Percentiles rank a stretch among this genome's conserved stretches.
phyloP scores from a whole-genome alignment of 2,329 filamentous ascomycete species.

The Epichloe glyceriae region DNA sequence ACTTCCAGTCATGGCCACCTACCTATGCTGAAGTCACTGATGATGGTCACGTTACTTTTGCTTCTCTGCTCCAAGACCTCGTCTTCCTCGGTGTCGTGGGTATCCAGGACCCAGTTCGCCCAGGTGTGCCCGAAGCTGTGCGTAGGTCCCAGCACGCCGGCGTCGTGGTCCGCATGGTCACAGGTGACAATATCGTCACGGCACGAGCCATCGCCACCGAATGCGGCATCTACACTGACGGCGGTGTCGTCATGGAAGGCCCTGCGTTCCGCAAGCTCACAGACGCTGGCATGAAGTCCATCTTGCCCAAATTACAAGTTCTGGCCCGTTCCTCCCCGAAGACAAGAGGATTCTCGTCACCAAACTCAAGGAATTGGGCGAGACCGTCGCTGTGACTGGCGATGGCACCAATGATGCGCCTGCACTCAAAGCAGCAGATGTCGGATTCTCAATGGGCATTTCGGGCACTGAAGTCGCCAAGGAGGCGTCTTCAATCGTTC shows the following conservation, averaged over 20 bases:
- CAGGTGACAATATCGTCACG: conserved; percentile 69
- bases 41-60: conserved; percentile 39
- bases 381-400: conserved; percentile 72
- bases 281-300: conserved; percentile 48
- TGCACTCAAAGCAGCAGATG: conserved; percentile 67
- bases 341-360: conserved; percentile 64
- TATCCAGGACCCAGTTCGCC: conserved; percentile 68
- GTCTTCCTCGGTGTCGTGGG: conserved; percentile 58
- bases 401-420: conserved; percentile 78
- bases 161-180: conserved; percentile 75
- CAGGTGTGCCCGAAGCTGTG: conserved; percentile 66
- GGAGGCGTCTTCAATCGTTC: conserved; percentile 71
- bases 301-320: conserved; percentile 58
- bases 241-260: conserved; percentile 58
- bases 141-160: conserved; percentile 57
- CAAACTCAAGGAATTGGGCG: conserved; percentile 56
- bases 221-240: conserved; percentile 59
- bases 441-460: conserved; percentile 83
- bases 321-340: conserved; percentile 61
- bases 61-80: conserved; percentile 56
- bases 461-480: conserved; percentile 74
- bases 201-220: conserved; percentile 68
- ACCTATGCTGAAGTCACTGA: conserved; percentile 30
- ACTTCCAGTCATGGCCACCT: conserved; percentile 78
- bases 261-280: conserved; percentile 63